Conservation (phyloP, 176 grass and related monocot species). For the Pontederia paniculata region DNA sequence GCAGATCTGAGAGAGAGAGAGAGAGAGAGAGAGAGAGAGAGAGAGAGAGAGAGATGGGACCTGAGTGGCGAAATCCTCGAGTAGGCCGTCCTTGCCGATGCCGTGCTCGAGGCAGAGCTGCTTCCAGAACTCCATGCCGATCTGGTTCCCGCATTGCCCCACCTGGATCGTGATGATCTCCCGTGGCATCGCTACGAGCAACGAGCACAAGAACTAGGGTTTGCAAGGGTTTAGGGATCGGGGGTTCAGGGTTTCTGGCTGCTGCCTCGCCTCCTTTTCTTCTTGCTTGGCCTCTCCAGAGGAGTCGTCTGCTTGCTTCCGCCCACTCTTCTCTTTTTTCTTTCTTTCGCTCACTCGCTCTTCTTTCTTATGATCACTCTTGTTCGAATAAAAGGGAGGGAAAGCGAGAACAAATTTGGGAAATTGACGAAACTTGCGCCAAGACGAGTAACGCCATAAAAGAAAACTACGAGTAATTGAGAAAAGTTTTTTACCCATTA, state of each 20-base stretch:
- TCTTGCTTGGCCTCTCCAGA: too few relatives aligned
- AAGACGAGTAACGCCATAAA: too few relatives aligned
- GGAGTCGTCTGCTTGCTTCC: too few relatives aligned
- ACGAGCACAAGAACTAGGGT: background rate
- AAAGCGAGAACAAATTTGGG: too few relatives aligned
- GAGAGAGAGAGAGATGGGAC: background rate
- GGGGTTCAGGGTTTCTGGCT: background rate
- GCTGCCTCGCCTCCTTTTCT: too few relatives aligned
- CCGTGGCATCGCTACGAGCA: constrained; percentile 50
- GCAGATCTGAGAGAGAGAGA: background rate
- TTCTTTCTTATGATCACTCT: too few relatives aligned
- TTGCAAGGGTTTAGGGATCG: background rate
- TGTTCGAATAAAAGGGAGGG: too few relatives aligned
- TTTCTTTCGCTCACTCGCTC: too few relatives aligned
- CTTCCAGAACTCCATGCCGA: constrained; percentile 99
- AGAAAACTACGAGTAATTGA: too few relatives aligned
- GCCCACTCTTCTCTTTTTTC: too few relatives aligned
- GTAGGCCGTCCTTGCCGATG: constrained; percentile 96
- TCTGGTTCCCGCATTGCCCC: constrained; percentile 99
- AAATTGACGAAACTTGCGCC: too few relatives aligned
- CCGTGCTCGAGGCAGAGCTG: constrained; percentile 99
- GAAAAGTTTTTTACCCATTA: too few relatives aligned
- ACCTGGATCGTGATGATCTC: constrained; percentile 99
- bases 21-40: background rate
- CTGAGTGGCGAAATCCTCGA: constrained; percentile 97